A percentile compares a stretch with the other conserved stretches of the same genome.
These are phyloP conservation scores for Termitomyces sp. DNA, from an alignment of 1,284 basidiomycete species.

Conservation along the genomic window DNA sequence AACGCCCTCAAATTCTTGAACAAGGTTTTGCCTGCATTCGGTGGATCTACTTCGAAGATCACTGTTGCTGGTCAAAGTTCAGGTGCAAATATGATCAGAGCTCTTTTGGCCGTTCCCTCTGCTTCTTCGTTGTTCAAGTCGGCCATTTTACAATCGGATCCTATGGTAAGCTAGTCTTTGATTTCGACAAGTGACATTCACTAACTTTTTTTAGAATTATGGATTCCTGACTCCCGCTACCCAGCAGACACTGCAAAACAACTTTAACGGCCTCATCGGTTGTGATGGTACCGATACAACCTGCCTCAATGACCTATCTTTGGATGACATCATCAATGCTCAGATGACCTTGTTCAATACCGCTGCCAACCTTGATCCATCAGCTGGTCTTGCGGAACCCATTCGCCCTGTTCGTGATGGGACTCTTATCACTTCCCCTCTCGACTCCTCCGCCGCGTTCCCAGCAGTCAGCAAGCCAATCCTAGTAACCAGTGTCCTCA, in stretches of 20 bases:
- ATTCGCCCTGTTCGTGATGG: slow-evolving; percentile 61
- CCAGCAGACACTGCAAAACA: slow-evolving; percentile 50
- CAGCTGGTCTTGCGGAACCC: slow-evolving; percentile 51
- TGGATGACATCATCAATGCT: slow-evolving; percentile 48
- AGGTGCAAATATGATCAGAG: slow-evolving; percentile 78
- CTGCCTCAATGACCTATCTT: slow-evolving; percentile 50
- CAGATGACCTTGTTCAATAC: slow-evolving; percentile 38
- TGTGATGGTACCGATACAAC: slow-evolving; percentile 43
- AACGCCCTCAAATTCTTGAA: slow-evolving; percentile 66
- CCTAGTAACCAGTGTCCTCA: slow-evolving; percentile 61
- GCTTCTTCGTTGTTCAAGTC: slow-evolving; percentile 64
- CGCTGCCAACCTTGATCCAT: slow-evolving; percentile 42
- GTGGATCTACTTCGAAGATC: slow-evolving; percentile 60
- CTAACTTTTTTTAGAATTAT: slow-evolving; percentile 47
- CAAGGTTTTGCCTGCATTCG: slow-evolving; percentile 59
- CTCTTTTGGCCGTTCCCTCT: slow-evolving; percentile 63
- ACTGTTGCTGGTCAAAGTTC: slow-evolving; percentile 87
- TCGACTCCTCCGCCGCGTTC: slow-evolving; percentile 54
- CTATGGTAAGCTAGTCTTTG: slow-evolving; percentile 54
- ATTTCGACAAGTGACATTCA: neutral
- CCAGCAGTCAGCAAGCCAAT: slow-evolving; percentile 58
- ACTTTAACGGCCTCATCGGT: slow-evolving; percentile 46
- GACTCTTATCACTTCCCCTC: slow-evolving; percentile 49
- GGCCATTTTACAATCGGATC: slow-evolving; percentile 80
- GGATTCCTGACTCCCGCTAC: slow-evolving; percentile 58